A percentile compares a stretch with the other conserved stretches of the same genome.
phyloP scores from a whole-genome alignment of 768 basidiomycete species.

The Gymnopilus junonius region DNA sequence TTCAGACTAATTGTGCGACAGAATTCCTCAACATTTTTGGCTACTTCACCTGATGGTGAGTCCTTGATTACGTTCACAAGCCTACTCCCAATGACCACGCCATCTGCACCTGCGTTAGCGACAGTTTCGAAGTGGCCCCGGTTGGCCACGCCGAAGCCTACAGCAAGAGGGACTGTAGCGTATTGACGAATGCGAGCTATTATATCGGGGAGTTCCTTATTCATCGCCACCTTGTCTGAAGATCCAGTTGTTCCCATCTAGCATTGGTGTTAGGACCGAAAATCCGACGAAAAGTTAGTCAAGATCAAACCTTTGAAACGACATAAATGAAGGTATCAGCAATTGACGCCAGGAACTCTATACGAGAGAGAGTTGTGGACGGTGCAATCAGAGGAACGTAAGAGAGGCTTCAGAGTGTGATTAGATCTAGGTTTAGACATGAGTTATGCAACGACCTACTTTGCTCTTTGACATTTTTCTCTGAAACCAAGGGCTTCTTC shows the following conservation, averaged over 20 bases:
- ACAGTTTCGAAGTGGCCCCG: constrained; percentile 88
- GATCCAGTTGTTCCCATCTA: constrained; percentile 99
- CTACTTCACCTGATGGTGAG: constrained; percentile 50
- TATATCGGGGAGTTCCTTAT: constrained; percentile 79
- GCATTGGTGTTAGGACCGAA: constrained; percentile 4
- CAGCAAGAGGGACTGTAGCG: constrained; percentile 84
- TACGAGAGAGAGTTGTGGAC: constrained; percentile 84
- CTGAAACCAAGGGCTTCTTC: constrained; percentile 94
- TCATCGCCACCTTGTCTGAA: constrained; percentile 71
- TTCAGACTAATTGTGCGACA: constrained; percentile 70
- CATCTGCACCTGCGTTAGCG: constrained; percentile 89
- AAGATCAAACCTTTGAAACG: constrained; percentile 80
- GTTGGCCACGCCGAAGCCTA: constrained; percentile 96
- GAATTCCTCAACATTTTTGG: constrained; percentile 67
- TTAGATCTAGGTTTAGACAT: not conserved
- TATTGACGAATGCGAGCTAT: constrained; percentile 81
- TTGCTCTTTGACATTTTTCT: constrained; percentile 78
- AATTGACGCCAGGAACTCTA: constrained; percentile 89
- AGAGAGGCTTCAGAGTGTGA: constrained; percentile 63
- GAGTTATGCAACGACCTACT: constrained; percentile 54
- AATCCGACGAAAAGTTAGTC: not conserved
- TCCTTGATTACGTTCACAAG: constrained; percentile 82
- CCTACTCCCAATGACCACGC: constrained; percentile 91
- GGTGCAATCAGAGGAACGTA: constrained; percentile 97
- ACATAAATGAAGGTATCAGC: constrained; percentile 98